phyloP scores from a whole-genome alignment of 2,329 filamentous ascomycete species.

The Phialophora macrospora region DNA sequence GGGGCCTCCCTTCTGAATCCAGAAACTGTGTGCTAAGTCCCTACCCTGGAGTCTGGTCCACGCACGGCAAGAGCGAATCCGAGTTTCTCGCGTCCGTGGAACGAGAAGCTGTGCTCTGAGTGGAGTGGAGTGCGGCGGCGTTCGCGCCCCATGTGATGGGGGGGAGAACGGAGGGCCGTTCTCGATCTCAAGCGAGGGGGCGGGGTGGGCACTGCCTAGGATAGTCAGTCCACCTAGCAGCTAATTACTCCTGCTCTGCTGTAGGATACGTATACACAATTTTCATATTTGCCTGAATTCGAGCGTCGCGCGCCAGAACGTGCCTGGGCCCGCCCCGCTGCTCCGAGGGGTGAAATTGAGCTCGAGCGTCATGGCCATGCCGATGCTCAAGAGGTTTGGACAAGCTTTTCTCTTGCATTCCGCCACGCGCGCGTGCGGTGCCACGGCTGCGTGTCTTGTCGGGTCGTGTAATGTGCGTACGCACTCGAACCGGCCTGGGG shows the following conservation, averaged over 20 bases:
- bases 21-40: not conserved
- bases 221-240: too few species aligned
- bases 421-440: not conserved
- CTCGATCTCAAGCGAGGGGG: constrained; percentile 10
- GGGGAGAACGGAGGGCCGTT: not conserved
- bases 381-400: not conserved
- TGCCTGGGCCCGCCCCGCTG: not conserved
- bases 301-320: not conserved
- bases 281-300: constrained; percentile 11
- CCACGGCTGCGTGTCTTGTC: not conserved
- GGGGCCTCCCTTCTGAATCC: not conserved
- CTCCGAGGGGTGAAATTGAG: not conserved
- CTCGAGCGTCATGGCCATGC: not conserved
- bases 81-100: not conserved
- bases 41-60: not conserved
- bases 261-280: not conserved
- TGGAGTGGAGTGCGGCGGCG: not conserved
- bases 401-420: constrained; percentile 9
- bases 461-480: too few species aligned
- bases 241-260: not conserved
- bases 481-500: too few species aligned
- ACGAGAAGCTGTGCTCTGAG: not conserved
- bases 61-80: not conserved
- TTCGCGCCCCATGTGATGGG: not conserved
- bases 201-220: too few species aligned